Percentiles rank a stretch among this genome's conserved stretches.
Conservation (phyloP, 2,329 filamentous ascomycete genomes). For the Pezicula radicicola region DNA sequence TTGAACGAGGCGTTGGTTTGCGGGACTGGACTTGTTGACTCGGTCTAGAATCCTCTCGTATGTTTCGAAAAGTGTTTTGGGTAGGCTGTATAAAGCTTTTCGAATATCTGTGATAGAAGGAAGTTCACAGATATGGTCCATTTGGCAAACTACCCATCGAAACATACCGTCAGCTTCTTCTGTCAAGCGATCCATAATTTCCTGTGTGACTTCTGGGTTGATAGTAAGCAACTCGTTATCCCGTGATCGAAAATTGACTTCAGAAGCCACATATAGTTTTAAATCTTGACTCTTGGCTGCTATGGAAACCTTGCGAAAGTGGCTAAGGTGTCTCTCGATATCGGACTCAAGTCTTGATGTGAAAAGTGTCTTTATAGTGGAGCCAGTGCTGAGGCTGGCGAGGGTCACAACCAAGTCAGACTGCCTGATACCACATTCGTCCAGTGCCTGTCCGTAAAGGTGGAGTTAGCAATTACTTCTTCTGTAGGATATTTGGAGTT, state of each 20-base stretch:
- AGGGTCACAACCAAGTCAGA: neutral
- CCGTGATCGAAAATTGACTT: slow-evolving; percentile 9
- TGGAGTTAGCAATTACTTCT: no score
- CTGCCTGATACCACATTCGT: neutral
- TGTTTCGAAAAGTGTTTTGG: slow-evolving; percentile 14
- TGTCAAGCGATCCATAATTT: slow-evolving; percentile 10
- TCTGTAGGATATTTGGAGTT: neutral
- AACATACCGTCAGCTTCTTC: slow-evolving; percentile 16
- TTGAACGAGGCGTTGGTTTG: slow-evolving; percentile 17
- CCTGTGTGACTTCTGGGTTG: slow-evolving; percentile 2
- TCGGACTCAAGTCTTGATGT: slow-evolving; percentile 9
- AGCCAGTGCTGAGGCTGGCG: slow-evolving; percentile 3
- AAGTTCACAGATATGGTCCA: slow-evolving; percentile 13
- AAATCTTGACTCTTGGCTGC: slow-evolving; percentile 13
- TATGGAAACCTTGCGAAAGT: slow-evolving; percentile 10
- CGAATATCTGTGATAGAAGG: slow-evolving; percentile 19
- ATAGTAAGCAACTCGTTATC: slow-evolving; percentile 1
- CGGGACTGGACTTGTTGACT: slow-evolving; percentile 10
- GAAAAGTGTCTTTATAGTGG: slow-evolving; percentile 10
- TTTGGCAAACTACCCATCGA: slow-evolving; percentile 13
- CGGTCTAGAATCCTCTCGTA: slow-evolving; percentile 20
- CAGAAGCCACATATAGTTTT: slow-evolving; percentile 13
- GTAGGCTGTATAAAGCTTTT: slow-evolving; percentile 16
- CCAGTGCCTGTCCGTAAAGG: neutral
- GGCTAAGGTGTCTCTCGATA: slow-evolving; percentile 4